These are phyloP conservation scores for Euphorbia celastroides DNA, from an alignment of 441 rosid species.

Conservation along the genomic window DNA sequence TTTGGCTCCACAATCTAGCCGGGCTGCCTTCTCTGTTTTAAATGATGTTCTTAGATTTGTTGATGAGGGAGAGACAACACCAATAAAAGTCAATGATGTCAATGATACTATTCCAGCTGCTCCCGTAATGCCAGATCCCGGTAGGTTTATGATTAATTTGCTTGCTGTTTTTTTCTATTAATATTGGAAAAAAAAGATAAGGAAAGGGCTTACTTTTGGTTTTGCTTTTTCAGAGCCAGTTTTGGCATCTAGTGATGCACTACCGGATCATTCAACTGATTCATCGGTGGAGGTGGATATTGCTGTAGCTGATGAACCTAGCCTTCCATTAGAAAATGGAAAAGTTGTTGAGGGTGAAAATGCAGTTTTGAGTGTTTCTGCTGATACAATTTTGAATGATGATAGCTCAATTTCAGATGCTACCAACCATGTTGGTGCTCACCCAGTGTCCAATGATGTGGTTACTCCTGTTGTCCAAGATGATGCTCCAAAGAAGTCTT, in stretches of 20 bases:
- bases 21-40: conserved; percentile 62
- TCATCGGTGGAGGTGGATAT: conserved; percentile 49
- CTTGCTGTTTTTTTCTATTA: not conserved
- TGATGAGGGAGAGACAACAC: conserved; percentile 41
- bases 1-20: conserved; percentile 64
- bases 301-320: conserved; percentile 43
- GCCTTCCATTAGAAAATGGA: conserved; percentile 46
- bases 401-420: conserved; percentile 19
- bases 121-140: conserved; percentile 41
- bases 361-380: conserved; percentile 36
- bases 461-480: conserved; percentile 37
- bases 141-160: conserved; percentile 38
- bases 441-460: conserved; percentile 8
- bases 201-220: not conserved
- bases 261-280: conserved; percentile 33
- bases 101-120: conserved; percentile 37
- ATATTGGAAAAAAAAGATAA: too few species aligned
- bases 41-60: conserved; percentile 77
- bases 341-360: conserved; percentile 47
- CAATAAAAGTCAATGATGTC: conserved; percentile 27
- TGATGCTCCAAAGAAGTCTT: conserved; percentile 64
- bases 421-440: conserved; percentile 10
- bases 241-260: conserved; percentile 26
- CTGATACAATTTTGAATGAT: conserved; percentile 29
- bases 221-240: conserved; percentile 40